Conservation (phyloP, 2,329 filamentous ascomycete species). For the Alternaria alternata region DNA sequence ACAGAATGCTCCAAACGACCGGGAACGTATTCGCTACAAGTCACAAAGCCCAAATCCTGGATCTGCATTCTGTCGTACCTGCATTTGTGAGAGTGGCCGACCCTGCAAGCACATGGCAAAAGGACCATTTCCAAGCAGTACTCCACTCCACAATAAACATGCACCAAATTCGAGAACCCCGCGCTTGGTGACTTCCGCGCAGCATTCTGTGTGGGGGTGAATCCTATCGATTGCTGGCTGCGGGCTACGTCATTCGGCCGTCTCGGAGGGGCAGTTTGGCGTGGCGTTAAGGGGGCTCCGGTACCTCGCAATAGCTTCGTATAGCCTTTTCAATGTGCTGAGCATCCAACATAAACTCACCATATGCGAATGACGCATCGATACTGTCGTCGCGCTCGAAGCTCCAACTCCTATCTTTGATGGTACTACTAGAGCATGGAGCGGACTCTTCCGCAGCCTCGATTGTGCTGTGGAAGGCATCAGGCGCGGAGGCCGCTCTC, state of each 20-base stretch:
- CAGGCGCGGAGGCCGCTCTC: conserved; percentile 48
- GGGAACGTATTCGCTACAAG: not conserved
- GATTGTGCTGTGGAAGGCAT: conserved; percentile 94
- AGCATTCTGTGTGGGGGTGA: conserved; percentile 93
- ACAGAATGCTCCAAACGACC: not conserved
- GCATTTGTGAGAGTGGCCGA: conserved; percentile 13
- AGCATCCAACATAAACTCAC: conserved; percentile 38
- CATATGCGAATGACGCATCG: conserved; percentile 90
- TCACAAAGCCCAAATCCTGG: conserved; percentile 11
- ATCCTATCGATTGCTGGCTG: conserved; percentile 47
- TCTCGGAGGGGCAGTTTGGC: conserved; percentile 42
- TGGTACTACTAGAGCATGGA: conserved; percentile 98
- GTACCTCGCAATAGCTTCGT: conserved; percentile 68
- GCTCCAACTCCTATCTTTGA: conserved; percentile 93
- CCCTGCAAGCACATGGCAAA: conserved; percentile 19
- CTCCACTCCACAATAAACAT: conserved; percentile 6
- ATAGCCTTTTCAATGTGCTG: conserved; percentile 75
- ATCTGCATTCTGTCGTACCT: conserved; percentile 22
- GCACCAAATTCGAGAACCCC: conserved; percentile 44
- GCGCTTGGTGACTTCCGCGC: conserved; percentile 96
- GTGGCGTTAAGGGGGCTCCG: not conserved
- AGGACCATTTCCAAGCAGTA: not conserved
- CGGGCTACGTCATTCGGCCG: conserved; percentile 34
- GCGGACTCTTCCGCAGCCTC: conserved; percentile 91
- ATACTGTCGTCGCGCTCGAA: conserved; percentile 93